Base-by-base conservation (phyloP, 495 filamentous ascomycete species). In the Cairneyella variabilis region DNA sequence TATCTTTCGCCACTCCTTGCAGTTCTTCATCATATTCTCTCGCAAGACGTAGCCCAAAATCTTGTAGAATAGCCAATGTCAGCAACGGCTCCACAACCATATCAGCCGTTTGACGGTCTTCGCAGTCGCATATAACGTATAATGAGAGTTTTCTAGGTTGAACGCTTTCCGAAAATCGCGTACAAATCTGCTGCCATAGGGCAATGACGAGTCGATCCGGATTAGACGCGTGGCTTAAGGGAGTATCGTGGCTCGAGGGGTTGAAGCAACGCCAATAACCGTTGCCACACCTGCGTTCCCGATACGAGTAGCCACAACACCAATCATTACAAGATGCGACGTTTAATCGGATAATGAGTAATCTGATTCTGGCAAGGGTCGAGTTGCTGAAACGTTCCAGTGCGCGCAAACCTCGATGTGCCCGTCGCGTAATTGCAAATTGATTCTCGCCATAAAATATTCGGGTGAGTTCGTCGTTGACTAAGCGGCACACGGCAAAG, bases 381-480 rank as follows among this genome's bases (percentile, higher is more conserved):
- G 40, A 9, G 5, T 43, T 22, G 22, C 18, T 43, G 22, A 43
- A 43, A 9, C 40, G 40, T 22, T 43, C 40, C 20, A 43, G 22
- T 5, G 12, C 40, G 18, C 40, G 7, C 40, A 43, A 23, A 2
- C 40, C 40, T 23, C 20, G n/a, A 23, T 17, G 20, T 20, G 40
- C 40, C 12, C 16, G 17, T 22, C 40, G 40, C 11, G 7, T 22
- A 3, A 43, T 43, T 18, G 20, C 20, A 22, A 43, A 22, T 7
- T 22, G 40, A 22, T 43, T 43, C 23, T 43, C 40, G 40, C 40
- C 12, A 22, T 43, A 43, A 10, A 43, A 43, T 7, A 48, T 48
- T 48, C 16, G 4, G 4, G 7, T 20, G 3, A 43, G 16, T 20
- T 43, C 40, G 22, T 43, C 40, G 12, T 43, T 9, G 40, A 43